A percentile compares a stretch with the other conserved stretches of the same genome.
phyloP scores from a whole-genome alignment of 1,139 yeast species.

The Candida sanyaensis region DNA sequence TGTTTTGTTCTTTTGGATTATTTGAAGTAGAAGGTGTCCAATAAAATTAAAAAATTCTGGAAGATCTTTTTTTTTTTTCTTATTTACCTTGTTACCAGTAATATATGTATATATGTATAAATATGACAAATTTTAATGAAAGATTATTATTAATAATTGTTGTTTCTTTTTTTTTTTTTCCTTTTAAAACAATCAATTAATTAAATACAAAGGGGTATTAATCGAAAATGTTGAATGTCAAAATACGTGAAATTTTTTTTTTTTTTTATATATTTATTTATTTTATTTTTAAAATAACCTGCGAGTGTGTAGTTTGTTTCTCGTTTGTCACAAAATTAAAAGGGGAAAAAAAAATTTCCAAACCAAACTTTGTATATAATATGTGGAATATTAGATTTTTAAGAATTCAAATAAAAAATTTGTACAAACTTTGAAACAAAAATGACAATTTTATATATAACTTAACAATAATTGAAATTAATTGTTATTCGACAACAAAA shows the following conservation, averaged over 20 bases:
- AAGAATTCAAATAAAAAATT: neutral
- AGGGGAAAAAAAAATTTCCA: neutral
- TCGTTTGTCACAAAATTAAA: neutral
- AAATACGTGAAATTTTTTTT: slow-evolving; percentile 4
- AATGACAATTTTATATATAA: no score
- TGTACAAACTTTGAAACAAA: no score
- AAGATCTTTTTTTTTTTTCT: neutral
- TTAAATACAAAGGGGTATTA: neutral
- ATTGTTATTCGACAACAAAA: no score
- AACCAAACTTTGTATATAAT: neutral
- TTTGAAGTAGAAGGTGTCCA: no score
- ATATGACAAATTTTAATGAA: neutral
- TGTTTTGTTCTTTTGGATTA: no score
- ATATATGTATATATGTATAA: neutral
- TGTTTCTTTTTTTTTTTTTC: neutral
- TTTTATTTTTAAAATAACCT: no score
- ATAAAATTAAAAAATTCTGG: no score
- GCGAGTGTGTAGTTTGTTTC: neutral
- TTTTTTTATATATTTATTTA: no score
- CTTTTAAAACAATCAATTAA: neutral
- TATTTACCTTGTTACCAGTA: neutral
- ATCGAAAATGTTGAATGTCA: slow-evolving; percentile 1
- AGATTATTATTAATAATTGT: neutral
- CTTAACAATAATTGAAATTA: no score
- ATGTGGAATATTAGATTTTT: no score